Conservation (phyloP, 768 basidiomycete species). For the Hygrophoropsis aurantiaca region DNA sequence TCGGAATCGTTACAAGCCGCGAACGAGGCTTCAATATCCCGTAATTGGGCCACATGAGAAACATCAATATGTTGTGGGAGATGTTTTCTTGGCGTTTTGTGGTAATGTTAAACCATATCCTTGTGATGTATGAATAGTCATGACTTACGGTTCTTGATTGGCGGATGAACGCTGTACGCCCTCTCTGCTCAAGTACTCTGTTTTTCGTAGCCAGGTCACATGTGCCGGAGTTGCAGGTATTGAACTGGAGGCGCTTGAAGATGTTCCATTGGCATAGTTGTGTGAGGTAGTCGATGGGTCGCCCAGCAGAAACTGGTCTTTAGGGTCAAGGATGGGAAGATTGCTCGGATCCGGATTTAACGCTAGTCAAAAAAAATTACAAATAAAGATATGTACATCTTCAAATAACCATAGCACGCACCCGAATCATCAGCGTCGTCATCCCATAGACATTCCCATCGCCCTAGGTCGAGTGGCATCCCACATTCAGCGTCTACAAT, state of each 20-base stretch:
- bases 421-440: conserved; percentile 72
- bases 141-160: conserved; percentile 58
- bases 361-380: conserved; percentile 27
- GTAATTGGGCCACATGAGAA: conserved; percentile 71
- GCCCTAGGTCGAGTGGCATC: conserved; percentile 90
- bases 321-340: conserved; percentile 64
- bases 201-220: conserved; percentile 91
- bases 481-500: conserved; percentile 96
- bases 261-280: conserved; percentile 41
- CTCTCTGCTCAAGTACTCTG: conserved; percentile 80
- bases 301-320: conserved; percentile 72
- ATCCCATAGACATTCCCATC: conserved; percentile 82
- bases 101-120: not conserved
- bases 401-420: conserved; percentile 28
- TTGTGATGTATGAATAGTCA: not conserved
- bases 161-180: conserved; percentile 43
- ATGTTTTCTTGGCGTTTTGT: conserved; percentile 47
- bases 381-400: not conserved
- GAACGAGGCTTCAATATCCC: conserved; percentile 80
- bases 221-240: conserved; percentile 52
- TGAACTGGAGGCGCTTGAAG: conserved; percentile 35
- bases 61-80: conserved; percentile 58
- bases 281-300: conserved; percentile 53
- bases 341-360: conserved; percentile 68
- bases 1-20: conserved; percentile 51